Evolutionary conservation across 2,329 filamentous ascomycete genomes (phyloP).

Genomic region (Mycogone perniciosa): DNA sequence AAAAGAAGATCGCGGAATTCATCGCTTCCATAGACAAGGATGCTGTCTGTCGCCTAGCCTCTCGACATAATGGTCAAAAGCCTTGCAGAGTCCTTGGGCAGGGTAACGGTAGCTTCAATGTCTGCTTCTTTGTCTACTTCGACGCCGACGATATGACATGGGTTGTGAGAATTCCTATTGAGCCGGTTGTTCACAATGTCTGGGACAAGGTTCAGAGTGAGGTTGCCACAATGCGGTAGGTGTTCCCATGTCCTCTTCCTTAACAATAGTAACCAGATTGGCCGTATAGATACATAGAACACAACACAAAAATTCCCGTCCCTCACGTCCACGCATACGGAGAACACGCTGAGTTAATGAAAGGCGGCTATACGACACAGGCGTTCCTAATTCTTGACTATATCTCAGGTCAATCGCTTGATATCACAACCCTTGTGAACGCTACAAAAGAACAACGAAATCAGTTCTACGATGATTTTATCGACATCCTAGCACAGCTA

Average conservation of each 20-base stretch:
- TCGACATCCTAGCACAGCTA: constrained; percentile 22
- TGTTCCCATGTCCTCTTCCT: neutral
- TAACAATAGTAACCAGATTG: neutral
- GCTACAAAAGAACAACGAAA: constrained; percentile 8
- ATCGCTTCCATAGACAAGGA: constrained; percentile 11
- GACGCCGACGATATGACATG: constrained; percentile 5
- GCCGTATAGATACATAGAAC: constrained; percentile 9
- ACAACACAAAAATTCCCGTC: constrained; percentile 12
- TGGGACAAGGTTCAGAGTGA: constrained; percentile 16
- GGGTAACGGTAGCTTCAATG: constrained; percentile 15
- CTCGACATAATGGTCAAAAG: constrained; percentile 7
- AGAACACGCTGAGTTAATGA: constrained; percentile 1
- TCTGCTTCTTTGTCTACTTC: constrained; percentile 16
- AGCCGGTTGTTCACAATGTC: constrained; percentile 12
- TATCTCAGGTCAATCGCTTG: constrained; percentile 15
- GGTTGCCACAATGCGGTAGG: constrained; percentile 13
- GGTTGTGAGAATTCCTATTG: constrained; percentile 14
- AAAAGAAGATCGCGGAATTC: constrained; percentile 8
- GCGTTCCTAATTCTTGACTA: constrained; percentile 14
- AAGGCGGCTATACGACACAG: constrained; percentile 1
- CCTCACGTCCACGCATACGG: constrained; percentile 14
- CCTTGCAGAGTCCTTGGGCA: constrained; percentile 7
- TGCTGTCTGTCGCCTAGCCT: constrained; percentile 13
- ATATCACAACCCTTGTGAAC: constrained; percentile 12
- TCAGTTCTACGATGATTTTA: constrained; percentile 20